phyloP scores from a whole-genome alignment of 257 asterid species.

The Solanum lycopersicoides region DNA sequence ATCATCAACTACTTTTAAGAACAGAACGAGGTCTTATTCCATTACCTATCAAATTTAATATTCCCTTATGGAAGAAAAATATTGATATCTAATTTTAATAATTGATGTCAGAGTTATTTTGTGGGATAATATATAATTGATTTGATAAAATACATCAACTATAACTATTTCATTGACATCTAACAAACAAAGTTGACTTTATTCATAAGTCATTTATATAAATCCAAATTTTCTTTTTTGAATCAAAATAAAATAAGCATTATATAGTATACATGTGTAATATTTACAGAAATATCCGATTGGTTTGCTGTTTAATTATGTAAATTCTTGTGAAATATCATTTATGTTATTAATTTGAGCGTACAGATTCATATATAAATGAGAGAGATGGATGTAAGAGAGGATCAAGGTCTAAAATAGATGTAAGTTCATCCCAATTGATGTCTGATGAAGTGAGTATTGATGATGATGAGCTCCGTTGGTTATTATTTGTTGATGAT shows the following conservation, averaged over 20 bases:
- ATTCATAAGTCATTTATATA: not conserved
- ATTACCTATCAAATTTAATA: not conserved
- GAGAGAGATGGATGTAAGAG: too few species aligned
- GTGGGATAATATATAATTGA: not conserved
- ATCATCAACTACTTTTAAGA: not conserved
- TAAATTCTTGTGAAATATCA: not conserved
- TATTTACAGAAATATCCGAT: not conserved
- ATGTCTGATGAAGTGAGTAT: not conserved
- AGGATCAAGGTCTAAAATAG: slow-evolving; percentile 18
- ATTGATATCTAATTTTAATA: not conserved
- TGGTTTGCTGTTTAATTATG: not conserved
- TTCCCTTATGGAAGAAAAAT: too few species aligned
- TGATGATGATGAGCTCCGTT: not conserved
- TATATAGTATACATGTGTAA: too few species aligned
- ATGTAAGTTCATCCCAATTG: slow-evolving; percentile 31
- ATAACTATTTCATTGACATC: not conserved
- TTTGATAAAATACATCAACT: not conserved
- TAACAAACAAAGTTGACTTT: not conserved
- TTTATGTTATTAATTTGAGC: not conserved
- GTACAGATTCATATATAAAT: not conserved
- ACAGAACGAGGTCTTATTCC: not conserved
- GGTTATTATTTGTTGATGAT: not conserved
- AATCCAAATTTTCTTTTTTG: not conserved
- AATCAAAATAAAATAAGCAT: not conserved
- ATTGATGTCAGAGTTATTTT: not conserved